These are phyloP conservation scores for Alternaria gansuensis DNA, from an alignment of 2,329 filamentous ascomycete species.

Conservation along the genomic window DNA sequence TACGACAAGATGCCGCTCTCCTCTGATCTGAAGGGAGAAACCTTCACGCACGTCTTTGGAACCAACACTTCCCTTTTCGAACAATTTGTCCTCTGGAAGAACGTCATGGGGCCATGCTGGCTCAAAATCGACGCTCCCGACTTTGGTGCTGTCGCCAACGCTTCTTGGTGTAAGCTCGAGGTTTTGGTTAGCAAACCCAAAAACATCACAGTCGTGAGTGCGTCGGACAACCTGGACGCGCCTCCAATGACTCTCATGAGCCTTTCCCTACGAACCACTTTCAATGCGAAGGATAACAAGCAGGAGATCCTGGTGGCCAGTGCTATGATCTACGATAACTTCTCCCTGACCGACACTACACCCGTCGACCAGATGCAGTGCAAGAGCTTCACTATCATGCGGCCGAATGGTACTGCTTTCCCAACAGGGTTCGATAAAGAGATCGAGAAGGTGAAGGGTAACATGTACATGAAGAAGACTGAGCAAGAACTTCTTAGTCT, in stretches of 20 bases:
- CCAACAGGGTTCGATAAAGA: conserved; percentile 87
- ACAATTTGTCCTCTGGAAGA: conserved; percentile 98
- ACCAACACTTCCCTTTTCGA: conserved; percentile 94
- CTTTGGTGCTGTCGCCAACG: conserved; percentile 85
- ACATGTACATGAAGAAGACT: conserved; percentile 81
- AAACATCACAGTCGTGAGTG: conserved; percentile 74
- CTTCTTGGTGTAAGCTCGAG: conserved; percentile 97
- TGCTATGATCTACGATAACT: conserved; percentile 89
- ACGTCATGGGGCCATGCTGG: conserved; percentile 99
- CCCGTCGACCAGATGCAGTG: conserved; percentile 88
- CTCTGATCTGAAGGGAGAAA: conserved; percentile 78
- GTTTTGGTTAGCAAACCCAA: conserved; percentile 81
- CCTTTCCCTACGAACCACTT: conserved; percentile 83
- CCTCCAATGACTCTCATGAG: conserved; percentile 97
- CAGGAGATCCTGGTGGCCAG: conserved; percentile 94
- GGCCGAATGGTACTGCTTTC: conserved; percentile 78
- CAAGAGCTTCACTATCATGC: conserved; percentile 89
- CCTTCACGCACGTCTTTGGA: conserved; percentile 93
- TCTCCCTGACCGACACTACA: conserved; percentile 86
- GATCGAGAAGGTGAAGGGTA: conserved; percentile 75
- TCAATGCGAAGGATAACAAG: conserved; percentile 93
- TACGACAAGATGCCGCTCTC: conserved; percentile 83
- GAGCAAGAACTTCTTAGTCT: conserved; percentile 86
- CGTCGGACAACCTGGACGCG: conserved; percentile 81
- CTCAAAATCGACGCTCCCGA: conserved; percentile 87